Base-by-base conservation (phyloP, 305 asterid species). In the Rubia occidens region DNA sequence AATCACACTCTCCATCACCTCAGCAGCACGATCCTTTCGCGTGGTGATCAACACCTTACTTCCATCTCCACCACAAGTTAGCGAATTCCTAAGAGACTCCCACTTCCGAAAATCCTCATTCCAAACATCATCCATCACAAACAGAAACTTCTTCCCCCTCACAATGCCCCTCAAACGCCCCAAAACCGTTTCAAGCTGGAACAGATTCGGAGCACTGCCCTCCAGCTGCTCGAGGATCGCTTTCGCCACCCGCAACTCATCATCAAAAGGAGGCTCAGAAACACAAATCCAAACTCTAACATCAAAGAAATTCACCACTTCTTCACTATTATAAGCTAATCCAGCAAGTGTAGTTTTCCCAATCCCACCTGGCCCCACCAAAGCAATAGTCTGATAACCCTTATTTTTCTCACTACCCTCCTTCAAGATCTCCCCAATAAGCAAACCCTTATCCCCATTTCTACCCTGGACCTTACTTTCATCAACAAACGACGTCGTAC, bases 101-200 rank as follows among this genome's bases (percentile, higher is more conserved):
- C 78, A 81, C 8, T 35, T 71, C 5, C 3, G 44, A 5, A 35
- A 26, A 40, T 79, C 76, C 65, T 71, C 78, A 1, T 37, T 63
- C 86, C 83, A 79, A 10, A 77, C 83, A 75, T 81, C 81, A 21
- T 84, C 86, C 17, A 84, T 59, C 32, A 84, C 81, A 49, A 72
- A 58, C 24, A 78, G 51, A 51, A 65, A 69, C 39, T 14, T 74
- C 37, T 51, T 71, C 9, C 61, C 47, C 17, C 8, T 10, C 29
- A 70, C 42, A n/a, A 0, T 2, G 2, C 20, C 20, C 35, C 66
- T 73, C 67, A 78, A 11, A 18, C 43, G 44, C 24, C 40, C 40
- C 60, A 70, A 47, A 20, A 74, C 44, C 0, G 71, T 1, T 20
- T 73, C 58, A 5, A 70, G 72, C 61, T 69, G 65, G 24, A 2